Base-by-base conservation (phyloP, 176 grass and related monocot genomes). In the Chrysopogon serrulatus region DNA sequence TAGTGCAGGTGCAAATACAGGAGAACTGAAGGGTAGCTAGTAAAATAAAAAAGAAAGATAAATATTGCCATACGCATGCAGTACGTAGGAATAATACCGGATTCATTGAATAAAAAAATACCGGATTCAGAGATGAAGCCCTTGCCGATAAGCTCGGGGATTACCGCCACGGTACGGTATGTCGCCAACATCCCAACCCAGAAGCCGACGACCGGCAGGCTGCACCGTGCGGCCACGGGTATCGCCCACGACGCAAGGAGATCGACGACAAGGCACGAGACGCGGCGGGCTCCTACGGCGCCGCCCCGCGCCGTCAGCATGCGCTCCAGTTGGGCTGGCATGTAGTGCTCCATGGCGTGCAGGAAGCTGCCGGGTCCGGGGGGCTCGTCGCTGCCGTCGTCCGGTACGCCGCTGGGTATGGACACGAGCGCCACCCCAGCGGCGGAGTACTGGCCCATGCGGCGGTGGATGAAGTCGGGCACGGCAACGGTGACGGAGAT, bases 211-310 rank as follows among this genome's bases (percentile, higher is more conserved):
- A 79, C 86, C 3, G 70, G 63, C 47, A 91, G 21, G 71, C 86
- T 16, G 10, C 44, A 84, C 51, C 76, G 64, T 16, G 34, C 45
- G 12, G 89, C 86, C 32, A 94, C 86, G 15, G 88, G 92, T 4
- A 94, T 88, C 16, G 92, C 88, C 92, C 92, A 94, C 8, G 92
- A 89, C 57, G 86, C 83, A 65, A 94, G 49, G 61, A 91, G 48
- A 44, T 91, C 88, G 2, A 82, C 80, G 47, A 94, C 83, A 14
- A 91, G 30, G 78, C 79, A 88, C 34, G 36, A 65, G 26, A 87
- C 64, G 27, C 76, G 6, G 17, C 16, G 42, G 32, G 0, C 5
- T 2, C 10, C 12, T 4, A 10, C 40, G 8, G 1, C 49, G 30
- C 64, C 48, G 14, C 4, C 35, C 26, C 45, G 34, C 39, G 16